phyloP scores from a whole-genome alignment of 108 stramenopile genomes.

The Nitzschia sp. region DNA sequence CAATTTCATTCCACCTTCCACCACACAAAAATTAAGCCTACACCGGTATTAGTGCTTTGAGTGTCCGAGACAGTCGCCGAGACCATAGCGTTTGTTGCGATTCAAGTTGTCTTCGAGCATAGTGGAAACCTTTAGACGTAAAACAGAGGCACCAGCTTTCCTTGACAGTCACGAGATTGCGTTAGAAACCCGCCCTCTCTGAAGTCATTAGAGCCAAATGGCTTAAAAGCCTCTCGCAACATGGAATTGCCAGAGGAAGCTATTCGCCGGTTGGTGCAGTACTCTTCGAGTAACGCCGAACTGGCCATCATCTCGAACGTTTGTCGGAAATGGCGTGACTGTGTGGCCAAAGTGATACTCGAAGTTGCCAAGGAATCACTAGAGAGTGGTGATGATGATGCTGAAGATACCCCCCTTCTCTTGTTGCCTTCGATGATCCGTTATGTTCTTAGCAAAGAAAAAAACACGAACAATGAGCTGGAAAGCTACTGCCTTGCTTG shows the following conservation, averaged over 20 bases:
- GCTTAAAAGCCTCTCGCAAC: no score
- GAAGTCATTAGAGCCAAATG: no score
- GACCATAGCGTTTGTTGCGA: no score
- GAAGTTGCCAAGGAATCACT: slow-evolving; percentile 8
- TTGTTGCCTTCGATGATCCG: slow-evolving; percentile 57
- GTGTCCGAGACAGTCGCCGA: no score
- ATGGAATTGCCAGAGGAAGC: slow-evolving; percentile 14
- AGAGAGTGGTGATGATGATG: slow-evolving; percentile 1
- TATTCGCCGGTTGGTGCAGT: slow-evolving; percentile 53
- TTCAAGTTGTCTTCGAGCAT: no score
- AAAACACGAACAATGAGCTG: slow-evolving; percentile 22
- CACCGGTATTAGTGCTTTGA: no score
- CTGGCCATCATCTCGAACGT: slow-evolving; percentile 74
- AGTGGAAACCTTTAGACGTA: no score
- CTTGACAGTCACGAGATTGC: no score
- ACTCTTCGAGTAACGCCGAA: slow-evolving; percentile 54
- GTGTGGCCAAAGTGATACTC: slow-evolving; percentile 26
- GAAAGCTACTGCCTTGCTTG: slow-evolving; percentile 79
- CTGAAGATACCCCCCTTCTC: slow-evolving; percentile 7
- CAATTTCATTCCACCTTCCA: no score
- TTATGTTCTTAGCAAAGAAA: slow-evolving; percentile 29
- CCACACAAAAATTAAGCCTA: no score
- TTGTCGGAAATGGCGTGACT: slow-evolving; percentile 48
- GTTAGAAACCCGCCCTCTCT: no score
- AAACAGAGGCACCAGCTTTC: no score